phyloP scores from a whole-genome alignment of 768 basidiomycete genomes.

The Mycena polygramma region DNA sequence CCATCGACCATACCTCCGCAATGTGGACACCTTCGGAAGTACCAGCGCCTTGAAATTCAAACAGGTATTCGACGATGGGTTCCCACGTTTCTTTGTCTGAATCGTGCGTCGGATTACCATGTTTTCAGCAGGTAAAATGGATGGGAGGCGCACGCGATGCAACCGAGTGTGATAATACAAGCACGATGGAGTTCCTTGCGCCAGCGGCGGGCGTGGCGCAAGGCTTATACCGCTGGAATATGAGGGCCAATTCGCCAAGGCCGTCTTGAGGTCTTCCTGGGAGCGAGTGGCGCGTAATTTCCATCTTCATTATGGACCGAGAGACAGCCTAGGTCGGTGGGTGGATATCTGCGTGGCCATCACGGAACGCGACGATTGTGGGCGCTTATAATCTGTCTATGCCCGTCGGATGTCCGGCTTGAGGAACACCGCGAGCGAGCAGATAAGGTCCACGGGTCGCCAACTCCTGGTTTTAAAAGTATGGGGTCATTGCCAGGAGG shows the following conservation, averaged over 20 bases:
- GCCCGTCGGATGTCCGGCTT: too few relatives aligned
- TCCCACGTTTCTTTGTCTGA: conserved; percentile 5
- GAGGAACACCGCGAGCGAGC: too few relatives aligned
- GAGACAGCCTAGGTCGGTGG: too few relatives aligned
- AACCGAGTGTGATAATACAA: conserved; percentile 2
- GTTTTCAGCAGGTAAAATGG: not conserved
- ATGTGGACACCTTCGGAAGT: not conserved
- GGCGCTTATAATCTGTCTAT: too few relatives aligned
- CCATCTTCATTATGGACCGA: not conserved
- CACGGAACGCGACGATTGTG: too few relatives aligned
- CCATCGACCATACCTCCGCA: conserved; percentile 2
- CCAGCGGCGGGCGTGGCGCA: not conserved
- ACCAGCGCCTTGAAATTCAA: not conserved
- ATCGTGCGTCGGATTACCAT: not conserved
- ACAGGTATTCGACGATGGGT: not conserved
- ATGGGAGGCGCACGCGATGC: not conserved
- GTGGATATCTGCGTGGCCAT: too few relatives aligned
- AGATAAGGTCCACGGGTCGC: too few relatives aligned
- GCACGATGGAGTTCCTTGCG: not conserved
- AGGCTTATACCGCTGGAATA: not conserved
- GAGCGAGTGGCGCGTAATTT: not conserved
- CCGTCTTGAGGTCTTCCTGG: not conserved
- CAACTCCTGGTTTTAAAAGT: too few relatives aligned
- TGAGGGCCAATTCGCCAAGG: conserved; percentile 1
- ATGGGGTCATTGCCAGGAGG: too few relatives aligned